These are phyloP conservation scores for Gymnopus androsaceus DNA, from an alignment of 1,284 basidiomycete genomes.

Conservation along the genomic window DNA sequence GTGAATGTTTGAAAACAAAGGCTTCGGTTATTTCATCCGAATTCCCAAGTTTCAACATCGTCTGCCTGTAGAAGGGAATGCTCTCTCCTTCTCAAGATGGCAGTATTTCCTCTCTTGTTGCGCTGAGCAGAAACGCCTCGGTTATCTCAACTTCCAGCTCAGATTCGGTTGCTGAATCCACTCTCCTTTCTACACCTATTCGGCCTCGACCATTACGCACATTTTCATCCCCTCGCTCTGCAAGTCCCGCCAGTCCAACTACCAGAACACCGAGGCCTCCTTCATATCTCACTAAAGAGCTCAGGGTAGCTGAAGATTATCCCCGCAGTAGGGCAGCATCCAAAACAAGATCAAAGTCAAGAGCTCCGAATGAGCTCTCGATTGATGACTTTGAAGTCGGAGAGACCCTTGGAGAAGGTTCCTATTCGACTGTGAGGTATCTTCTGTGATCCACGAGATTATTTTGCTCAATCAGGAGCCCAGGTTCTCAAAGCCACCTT, in stretches of 20 bases:
- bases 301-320: slow-evolving; percentile 46
- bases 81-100: slow-evolving; percentile 38
- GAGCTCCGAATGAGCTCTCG: slow-evolving; percentile 45
- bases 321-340: slow-evolving; percentile 25
- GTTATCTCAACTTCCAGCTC: slow-evolving; percentile 72
- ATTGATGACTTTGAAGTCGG: slow-evolving; percentile 73
- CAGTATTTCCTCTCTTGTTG: slow-evolving; percentile 50
- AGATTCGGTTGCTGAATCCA: slow-evolving; percentile 46
- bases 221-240: slow-evolving; percentile 65
- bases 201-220: slow-evolving; percentile 60
- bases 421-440: slow-evolving; percentile 70
- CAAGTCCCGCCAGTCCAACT: slow-evolving; percentile 51
- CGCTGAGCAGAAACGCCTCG: slow-evolving; percentile 73
- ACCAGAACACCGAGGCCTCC: slow-evolving; percentile 51
- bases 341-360: slow-evolving; percentile 36
- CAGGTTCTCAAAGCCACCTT: slow-evolving; percentile 66
- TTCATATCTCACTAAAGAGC: slow-evolving; percentile 60
- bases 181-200: slow-evolving; percentile 41
- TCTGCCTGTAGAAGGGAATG: slow-evolving; percentile 45
- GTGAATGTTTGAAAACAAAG: no score
- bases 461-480: slow-evolving; percentile 13
- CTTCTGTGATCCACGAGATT: slow-evolving; percentile 3
- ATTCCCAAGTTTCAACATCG: slow-evolving; percentile 16
- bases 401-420: slow-evolving; percentile 73
- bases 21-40: no score